Base-by-base conservation (phyloP, 108 stramenopile species). In the Heterococcus sp. region DNA sequence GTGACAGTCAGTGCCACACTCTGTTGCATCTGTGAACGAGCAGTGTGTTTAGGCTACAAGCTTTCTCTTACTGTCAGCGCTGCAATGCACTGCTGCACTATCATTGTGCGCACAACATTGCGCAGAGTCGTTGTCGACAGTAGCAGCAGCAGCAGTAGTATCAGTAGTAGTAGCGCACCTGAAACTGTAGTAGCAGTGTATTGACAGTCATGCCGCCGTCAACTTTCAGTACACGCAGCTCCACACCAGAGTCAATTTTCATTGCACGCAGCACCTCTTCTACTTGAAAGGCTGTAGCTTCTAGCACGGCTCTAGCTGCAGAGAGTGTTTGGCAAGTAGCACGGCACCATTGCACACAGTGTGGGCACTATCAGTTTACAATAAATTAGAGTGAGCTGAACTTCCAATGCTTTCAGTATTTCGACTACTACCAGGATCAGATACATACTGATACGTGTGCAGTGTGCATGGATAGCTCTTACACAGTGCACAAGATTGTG, bases 151-250 rank as follows among this genome's bases (percentile, higher is more conserved):
- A 64, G 1, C 0, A 92, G 81, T 30, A 85, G 84, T 0, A 95
- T 94, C 68, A 89, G 89, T 2, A 91, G 75, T 31, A 97, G 95
- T 21, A 90, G 90, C n/a, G 91, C 91, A 65, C 91, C 88, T 97
- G 96, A 84, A 97, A 96, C 85, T 97, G 97, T 95, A 99, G 94
- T 71, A 98, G 69, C 28, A 95, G 75, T 32, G 84, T 75, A 87
- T 97, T 97, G 63, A 87, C 90, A 31, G 96, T 93, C 71, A 94
- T 94, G 37, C 93, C 93, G 8, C 98, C 98, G 85, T 98, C 97
- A 1, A 97, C 98, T 66, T 90, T 89, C 69, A 99, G 83, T 28
- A 87, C 80, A 71, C 84, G 86, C 67, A 93, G 69, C 29, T 81
- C 40, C n/a, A 95, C 92, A 28, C 68, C 80, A 37, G 66, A 46